Conservation (phyloP, 768 basidiomycete genomes). For the Boletellus emodensis region DNA sequence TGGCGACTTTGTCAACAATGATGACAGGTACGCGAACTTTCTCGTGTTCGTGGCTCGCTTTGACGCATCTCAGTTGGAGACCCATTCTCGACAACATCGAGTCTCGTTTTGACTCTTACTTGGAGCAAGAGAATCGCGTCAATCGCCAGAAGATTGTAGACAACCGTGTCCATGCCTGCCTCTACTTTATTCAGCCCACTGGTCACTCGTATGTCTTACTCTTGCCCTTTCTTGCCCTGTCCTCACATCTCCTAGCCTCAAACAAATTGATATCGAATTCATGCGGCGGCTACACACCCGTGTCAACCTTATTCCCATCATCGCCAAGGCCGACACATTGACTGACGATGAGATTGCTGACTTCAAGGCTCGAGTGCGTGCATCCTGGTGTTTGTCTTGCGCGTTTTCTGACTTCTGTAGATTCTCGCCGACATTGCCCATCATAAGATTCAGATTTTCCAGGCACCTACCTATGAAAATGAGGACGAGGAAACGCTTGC, state of each 20-base stretch:
- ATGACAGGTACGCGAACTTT: constrained; percentile 69
- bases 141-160: constrained; percentile 92
- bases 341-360: constrained; percentile 92
- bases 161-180: constrained; percentile 96
- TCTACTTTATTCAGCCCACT: constrained; percentile 99
- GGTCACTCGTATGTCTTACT: constrained; percentile 79
- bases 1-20: constrained; percentile 99
- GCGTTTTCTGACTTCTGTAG: constrained; percentile 36
- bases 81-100: constrained; percentile 99
- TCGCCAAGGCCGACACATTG: constrained; percentile 96
- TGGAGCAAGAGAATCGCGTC: constrained; percentile 98
- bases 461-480: constrained; percentile 95
- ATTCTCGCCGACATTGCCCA: constrained; percentile 90
- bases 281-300: constrained; percentile 96
- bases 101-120: constrained; percentile 93
- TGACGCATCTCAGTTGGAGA: constrained; percentile 71
- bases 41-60: constrained; percentile 8
- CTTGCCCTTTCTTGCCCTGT: too few species aligned
- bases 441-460: constrained; percentile 97
- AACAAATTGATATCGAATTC: constrained; percentile 98
- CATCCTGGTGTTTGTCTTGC: background rate
- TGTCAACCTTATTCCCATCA: constrained; percentile 98
- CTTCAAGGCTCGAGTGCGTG: constrained; percentile 86
- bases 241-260: constrained; percentile 54
- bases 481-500: constrained; percentile 98